Percentiles rank a stretch among this genome's conserved stretches.
Evolutionary conservation across 2,329 filamentous ascomycete genomes (phyloP).

Genomic region (Pseudocercospora cruenta): DNA sequence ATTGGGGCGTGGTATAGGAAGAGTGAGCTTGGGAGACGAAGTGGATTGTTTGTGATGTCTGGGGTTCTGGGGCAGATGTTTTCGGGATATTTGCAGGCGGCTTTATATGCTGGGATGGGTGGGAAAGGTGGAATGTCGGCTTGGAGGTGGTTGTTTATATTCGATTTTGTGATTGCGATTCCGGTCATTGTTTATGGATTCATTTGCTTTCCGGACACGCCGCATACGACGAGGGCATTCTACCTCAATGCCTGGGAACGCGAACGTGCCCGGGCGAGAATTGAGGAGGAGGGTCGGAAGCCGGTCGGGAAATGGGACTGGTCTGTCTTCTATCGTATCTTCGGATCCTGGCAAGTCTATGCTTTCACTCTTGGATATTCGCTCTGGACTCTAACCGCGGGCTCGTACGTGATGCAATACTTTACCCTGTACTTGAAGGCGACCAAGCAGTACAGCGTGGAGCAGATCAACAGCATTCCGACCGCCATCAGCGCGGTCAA

Average conservation of each 20-base stretch:
- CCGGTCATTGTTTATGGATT: conserved; percentile 11
- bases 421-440: conserved; percentile 18
- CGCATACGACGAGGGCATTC: background rate
- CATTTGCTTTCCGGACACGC: conserved; percentile 1
- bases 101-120: conserved; percentile 11
- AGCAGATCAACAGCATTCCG: conserved; percentile 17
- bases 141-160: conserved; percentile 16
- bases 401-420: conserved; percentile 11
- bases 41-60: conserved; percentile 5
- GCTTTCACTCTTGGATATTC: conserved; percentile 6
- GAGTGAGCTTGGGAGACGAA: conserved; percentile 3
- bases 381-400: conserved; percentile 1
- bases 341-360: conserved; percentile 15
- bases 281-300: conserved; percentile 5
- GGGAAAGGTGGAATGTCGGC: conserved; percentile 6
- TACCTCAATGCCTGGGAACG: conserved; percentile 12
- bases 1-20: conserved; percentile 11
- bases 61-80: conserved; percentile 6
- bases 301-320: background rate
- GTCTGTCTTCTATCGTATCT: conserved; percentile 7
- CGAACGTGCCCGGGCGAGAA: background rate
- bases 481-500: conserved; percentile 9
- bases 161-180: conserved; percentile 7
- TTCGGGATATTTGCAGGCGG: conserved; percentile 9
- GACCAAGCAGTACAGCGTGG: conserved; percentile 11